Evolutionary conservation across 805 yeast species (phyloP), one percentile per base, ranked within the genome.

Genomic region (Hanseniaspora guilliermondii): DNA sequence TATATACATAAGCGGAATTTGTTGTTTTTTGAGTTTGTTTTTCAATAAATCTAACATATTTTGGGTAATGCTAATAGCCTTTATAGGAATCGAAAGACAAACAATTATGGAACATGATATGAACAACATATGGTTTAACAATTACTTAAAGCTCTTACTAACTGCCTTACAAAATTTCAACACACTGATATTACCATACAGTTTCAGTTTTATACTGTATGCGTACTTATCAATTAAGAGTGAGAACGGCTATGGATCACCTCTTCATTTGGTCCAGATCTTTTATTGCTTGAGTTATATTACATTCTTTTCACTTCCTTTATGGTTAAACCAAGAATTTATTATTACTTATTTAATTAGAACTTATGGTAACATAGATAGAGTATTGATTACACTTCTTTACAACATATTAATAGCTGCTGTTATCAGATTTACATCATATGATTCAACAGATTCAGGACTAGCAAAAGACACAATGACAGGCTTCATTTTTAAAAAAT

Each of bases 381-480:
- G 38, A 19, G 44, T 52, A 9, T 5, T 69, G 1, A 58, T 63
- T 37, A 58, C 68, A 3, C 11, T 63, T 2, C 41, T 70, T 17
- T 73, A 68, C 53, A 58, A 68, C 30, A 41, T 65, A 3, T 58
- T 64, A 0, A 76, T 85, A 24, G 68, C 69, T 58, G 59, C 73
- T 19, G 62, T 78, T 2, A 74, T 86, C 21, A 71, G 79, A 37
- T 72, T 72, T 56, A 83, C 76, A 65, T 85, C 96, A 0, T 71
- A 83, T 2, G 82, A 80, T 2, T 98, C 93, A 66, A 97, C 97
- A 7, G 93, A 91, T 66, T 67, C 93, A 39, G 73, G 91, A 44
- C 94, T 97, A 0, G 98, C 93, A 66, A 93, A 93, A 69, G 78
- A 98, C 61, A 98, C 93, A 67, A 87, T 81, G 65, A 81, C 95